Evolutionary conservation across 176 grass and related monocot genomes (phyloP).

Genomic region (Alloteropsis semialata): DNA sequence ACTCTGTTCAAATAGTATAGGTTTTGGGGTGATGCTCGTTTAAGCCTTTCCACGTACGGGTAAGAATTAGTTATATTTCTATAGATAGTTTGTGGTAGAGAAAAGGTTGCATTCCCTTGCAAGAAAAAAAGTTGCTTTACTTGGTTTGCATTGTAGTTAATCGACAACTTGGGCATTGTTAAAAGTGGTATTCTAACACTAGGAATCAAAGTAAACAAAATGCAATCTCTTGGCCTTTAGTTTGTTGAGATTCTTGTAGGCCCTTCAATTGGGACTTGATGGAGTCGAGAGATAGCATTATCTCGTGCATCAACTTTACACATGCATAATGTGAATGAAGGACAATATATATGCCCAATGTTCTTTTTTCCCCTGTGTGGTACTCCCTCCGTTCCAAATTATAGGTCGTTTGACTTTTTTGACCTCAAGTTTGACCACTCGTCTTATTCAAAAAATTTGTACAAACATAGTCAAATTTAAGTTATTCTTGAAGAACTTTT

Average conservation of each 20-base stretch:
- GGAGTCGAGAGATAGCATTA: background rate
- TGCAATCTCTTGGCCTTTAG: background rate
- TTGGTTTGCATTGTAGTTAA: background rate
- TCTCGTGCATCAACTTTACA: background rate
- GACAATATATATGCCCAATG: background rate
- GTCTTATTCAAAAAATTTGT: too few relatives aligned
- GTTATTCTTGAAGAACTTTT: too few relatives aligned
- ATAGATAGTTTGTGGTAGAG: background rate
- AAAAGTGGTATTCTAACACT: background rate
- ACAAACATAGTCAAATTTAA: too few relatives aligned
- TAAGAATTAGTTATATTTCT: background rate
- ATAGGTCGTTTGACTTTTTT: too few relatives aligned
- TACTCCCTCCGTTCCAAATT: too few relatives aligned
- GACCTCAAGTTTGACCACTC: too few relatives aligned
- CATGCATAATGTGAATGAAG: background rate
- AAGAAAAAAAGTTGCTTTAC: background rate
- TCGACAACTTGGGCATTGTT: constrained; percentile 13
- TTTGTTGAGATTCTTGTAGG: background rate
- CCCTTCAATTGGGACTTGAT: background rate
- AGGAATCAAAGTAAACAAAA: constrained; percentile 8
- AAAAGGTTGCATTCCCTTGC: background rate
- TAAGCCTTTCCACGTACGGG: background rate
- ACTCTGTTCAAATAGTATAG: background rate
- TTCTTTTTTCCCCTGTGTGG: too few relatives aligned
- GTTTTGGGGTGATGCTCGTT: background rate